Conservation (phyloP, 1,284 basidiomycete genomes). For the Agaricales sp. region DNA sequence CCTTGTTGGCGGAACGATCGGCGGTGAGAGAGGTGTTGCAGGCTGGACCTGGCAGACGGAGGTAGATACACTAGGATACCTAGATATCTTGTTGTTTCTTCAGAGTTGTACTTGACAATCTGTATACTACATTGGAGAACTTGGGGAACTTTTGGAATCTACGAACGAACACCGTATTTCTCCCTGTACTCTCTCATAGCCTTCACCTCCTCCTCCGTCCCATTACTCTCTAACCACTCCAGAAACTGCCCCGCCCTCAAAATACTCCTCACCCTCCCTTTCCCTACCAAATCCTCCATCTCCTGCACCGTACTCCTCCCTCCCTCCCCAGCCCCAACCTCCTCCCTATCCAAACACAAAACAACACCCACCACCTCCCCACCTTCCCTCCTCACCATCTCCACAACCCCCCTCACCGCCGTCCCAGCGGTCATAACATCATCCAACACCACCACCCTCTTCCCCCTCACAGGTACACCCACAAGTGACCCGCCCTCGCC, state of each 20-base stretch:
- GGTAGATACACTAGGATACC: no score
- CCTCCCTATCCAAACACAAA: slow-evolving; percentile 85
- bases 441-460: slow-evolving; percentile 83
- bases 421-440: slow-evolving; percentile 97
- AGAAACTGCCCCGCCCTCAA: slow-evolving; percentile 85
- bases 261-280: slow-evolving; percentile 62
- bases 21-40: slow-evolving; percentile 53
- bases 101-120: no score
- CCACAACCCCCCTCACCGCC: slow-evolving; percentile 79
- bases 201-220: slow-evolving; percentile 54
- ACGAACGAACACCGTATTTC: slow-evolving; percentile 71
- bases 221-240: slow-evolving; percentile 67
- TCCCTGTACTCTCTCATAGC: slow-evolving; percentile 78
- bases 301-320: slow-evolving; percentile 73
- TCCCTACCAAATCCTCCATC: slow-evolving; percentile 69
- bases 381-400: slow-evolving; percentile 55
- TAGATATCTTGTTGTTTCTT: not conserved
- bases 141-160: no score
- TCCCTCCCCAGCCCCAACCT: slow-evolving; percentile 57
- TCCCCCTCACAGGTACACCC: slow-evolving; percentile 73
- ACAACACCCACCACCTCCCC: slow-evolving; percentile 87
- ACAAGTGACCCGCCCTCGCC: slow-evolving; percentile 95
- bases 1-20: slow-evolving; percentile 62
- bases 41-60: no score
- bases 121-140: no score